Evolutionary conservation across 805 yeast species (phyloP).

Genomic region (Candida arabinofermentans): DNA sequence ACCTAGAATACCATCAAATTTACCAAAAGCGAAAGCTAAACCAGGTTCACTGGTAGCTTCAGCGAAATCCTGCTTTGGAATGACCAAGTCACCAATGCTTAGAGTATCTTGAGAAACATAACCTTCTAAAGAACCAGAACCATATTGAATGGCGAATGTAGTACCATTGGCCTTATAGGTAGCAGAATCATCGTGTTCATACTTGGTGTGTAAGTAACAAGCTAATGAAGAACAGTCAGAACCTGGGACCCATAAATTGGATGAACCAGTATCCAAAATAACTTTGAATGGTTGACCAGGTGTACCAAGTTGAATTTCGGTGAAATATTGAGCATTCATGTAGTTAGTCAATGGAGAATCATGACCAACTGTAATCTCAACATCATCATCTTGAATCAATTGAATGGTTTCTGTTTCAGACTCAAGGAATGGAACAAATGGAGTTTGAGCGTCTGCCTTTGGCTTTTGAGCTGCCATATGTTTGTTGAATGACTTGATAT

Average conservation of each 20-base stretch:
- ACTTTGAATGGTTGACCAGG: slow-evolving; percentile 95
- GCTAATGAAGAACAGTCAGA: slow-evolving; percentile 88
- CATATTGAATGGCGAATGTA: slow-evolving; percentile 81
- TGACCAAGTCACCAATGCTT: slow-evolving; percentile 75
- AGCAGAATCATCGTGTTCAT: slow-evolving; percentile 78
- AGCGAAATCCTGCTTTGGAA: slow-evolving; percentile 89
- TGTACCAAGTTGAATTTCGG: slow-evolving; percentile 87
- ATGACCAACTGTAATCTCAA: slow-evolving; percentile 41
- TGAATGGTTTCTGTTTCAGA: background rate
- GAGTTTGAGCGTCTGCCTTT: slow-evolving; percentile 16
- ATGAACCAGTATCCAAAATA: slow-evolving; percentile 92
- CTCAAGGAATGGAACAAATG: slow-evolving; percentile 42
- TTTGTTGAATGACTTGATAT: slow-evolving; percentile 36
- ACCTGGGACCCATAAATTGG: slow-evolving; percentile 96
- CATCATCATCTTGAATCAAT: slow-evolving; percentile 7
- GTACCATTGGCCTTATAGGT: slow-evolving; percentile 86
- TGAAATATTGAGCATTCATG: slow-evolving; percentile 91
- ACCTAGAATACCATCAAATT: slow-evolving; percentile 96
- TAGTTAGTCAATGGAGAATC: slow-evolving; percentile 89
- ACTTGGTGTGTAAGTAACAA: slow-evolving; percentile 89
- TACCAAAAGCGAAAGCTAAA: slow-evolving; percentile 95
- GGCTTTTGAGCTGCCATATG: slow-evolving; percentile 32
- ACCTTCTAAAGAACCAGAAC: slow-evolving; percentile 91
- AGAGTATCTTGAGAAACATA: slow-evolving; percentile 84
- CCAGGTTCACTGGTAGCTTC: slow-evolving; percentile 98